Evolutionary conservation across 2,329 filamentous ascomycete genomes (phyloP), one percentile per base, ranked within the genome.

Genomic region (Xylariomycetidae sp.): DNA sequence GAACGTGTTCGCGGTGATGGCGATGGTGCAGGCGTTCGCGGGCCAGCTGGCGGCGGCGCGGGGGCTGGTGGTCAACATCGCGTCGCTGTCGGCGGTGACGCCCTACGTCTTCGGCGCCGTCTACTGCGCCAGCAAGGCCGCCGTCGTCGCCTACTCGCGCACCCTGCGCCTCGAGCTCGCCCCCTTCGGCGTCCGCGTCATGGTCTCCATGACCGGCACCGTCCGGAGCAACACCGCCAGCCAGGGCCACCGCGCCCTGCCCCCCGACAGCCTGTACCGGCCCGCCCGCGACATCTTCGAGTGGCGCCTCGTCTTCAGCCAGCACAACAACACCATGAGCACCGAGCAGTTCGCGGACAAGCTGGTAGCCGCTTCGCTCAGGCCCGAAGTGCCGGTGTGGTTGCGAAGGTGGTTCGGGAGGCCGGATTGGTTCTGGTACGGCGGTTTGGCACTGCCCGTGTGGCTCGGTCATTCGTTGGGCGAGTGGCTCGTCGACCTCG

Each of bases 1-100:
- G 42, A 76, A 76, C 44, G 69, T 76, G 25, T 74, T 77, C 39
- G 68, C 68, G 25, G 64, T 70, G 43, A 75, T 77, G 69, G 63
- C 68, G 49, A 72, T 72, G 61, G 65, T 64, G 32, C 61, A 71
- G 45, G 59, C 63, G 19, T 76, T 76, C 44, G 53, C 62, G 9
- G 58, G 61, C 34, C 61, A 68, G 26, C 63, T 77, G 16, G 69
- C 75, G 31, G 52, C 62, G 12, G 59, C 70, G 0, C 60, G 59
- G 16, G 72, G 73, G 0, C 59, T 75, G 8, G 64, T 76, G 48
- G 52, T 76, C 56, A 75, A 75, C 53, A 66, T 75, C 37, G 70
- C 70, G 5, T 74, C 70, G 16, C 58, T 68, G 6, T 65, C 70
- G 3, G 61, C 70, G 18, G 45, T 71, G 15, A 59, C 66, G 4